Conservation (phyloP, 345 rosid genomes). For the Microcos paniculata region DNA sequence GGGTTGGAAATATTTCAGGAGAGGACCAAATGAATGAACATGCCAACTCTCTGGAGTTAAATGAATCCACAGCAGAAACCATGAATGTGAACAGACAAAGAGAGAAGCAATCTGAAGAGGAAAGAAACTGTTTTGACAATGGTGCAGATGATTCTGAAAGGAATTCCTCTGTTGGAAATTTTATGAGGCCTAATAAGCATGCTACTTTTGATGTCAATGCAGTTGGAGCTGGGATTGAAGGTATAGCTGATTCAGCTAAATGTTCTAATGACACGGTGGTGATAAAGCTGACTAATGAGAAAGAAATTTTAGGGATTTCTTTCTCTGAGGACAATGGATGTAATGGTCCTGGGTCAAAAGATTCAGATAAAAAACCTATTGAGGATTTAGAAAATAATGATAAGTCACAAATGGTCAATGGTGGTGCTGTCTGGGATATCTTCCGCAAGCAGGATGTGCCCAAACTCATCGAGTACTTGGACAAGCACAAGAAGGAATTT, state of each 20-base stretch:
- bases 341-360: background rate
- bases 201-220: slow-evolving; percentile 1
- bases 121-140: background rate
- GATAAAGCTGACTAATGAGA: background rate
- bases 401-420: slow-evolving; percentile 10
- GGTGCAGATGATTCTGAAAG: slow-evolving; percentile 1
- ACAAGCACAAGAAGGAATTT: slow-evolving; percentile 42
- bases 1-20: slow-evolving; percentile 3
- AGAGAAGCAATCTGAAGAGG: background rate
- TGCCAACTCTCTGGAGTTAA: background rate
- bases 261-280: background rate
- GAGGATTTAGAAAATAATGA: slow-evolving; percentile 1
- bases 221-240: background rate
- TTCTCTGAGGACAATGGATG: background rate
- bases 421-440: slow-evolving; percentile 66
- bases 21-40: background rate
- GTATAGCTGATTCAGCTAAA: slow-evolving; percentile 4
- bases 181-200: background rate
- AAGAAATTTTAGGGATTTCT: background rate
- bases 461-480: slow-evolving; percentile 37
- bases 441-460: slow-evolving; percentile 61
- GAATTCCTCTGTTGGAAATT: background rate
- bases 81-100: background rate
- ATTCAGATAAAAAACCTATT: background rate
- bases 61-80: background rate